Evolutionary conservation across 768 basidiomycete species (phyloP).

Genomic region (Kwoniella sp.): DNA sequence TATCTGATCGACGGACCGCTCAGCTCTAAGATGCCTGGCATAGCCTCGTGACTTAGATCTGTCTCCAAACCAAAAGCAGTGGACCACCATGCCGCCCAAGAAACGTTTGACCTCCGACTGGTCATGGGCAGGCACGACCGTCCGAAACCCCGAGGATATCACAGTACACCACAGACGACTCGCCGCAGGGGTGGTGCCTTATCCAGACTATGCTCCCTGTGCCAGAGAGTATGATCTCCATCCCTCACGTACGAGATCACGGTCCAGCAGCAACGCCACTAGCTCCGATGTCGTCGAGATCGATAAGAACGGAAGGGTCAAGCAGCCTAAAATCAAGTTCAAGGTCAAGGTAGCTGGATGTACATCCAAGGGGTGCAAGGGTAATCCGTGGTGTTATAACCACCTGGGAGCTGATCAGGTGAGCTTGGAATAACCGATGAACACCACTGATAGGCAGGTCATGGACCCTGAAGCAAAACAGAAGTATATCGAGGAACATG

Average conservation of each 20-base stretch:
- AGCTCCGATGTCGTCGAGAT: constrained; percentile 1
- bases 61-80: background rate
- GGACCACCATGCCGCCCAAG: constrained; percentile 27
- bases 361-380: constrained; percentile 62
- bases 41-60: too few species aligned
- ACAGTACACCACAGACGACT: constrained; percentile 67
- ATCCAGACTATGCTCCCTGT: background rate
- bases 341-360: constrained; percentile 22
- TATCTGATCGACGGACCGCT: too few species aligned
- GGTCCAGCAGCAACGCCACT: background rate
- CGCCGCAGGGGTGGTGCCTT: constrained; percentile 65
- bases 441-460: constrained; percentile 10
- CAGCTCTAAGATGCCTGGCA: too few species aligned
- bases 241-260: background rate
- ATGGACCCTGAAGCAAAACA: constrained; percentile 34
- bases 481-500: constrained; percentile 60
- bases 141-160: constrained; percentile 64
- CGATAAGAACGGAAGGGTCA: constrained; percentile 14
- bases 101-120: constrained; percentile 57
- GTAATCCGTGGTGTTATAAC: constrained; percentile 83
- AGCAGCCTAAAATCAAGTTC: background rate
- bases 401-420: constrained; percentile 81
- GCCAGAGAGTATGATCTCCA: background rate
- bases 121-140: constrained; percentile 79
- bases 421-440: constrained; percentile 58